A percentile compares a stretch with the other conserved stretches of the same genome.
These are phyloP conservation scores for Hypoxylon sp. DNA, from an alignment of 2,329 filamentous ascomycete genomes.

Conservation along the genomic window DNA sequence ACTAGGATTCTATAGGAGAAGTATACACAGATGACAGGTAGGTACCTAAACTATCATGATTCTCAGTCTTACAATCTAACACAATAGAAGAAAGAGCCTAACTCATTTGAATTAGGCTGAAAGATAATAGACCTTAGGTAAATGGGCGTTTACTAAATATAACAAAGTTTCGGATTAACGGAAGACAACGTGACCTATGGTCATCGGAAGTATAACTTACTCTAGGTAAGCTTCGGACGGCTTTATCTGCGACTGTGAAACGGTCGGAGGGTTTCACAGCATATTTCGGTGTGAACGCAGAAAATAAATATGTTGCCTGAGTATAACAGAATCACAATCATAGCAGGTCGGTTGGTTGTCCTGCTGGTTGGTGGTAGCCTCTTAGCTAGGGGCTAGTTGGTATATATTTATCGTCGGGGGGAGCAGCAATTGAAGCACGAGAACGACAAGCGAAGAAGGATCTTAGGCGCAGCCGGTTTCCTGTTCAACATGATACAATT, in stretches of 20 bases:
- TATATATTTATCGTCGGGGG: background rate
- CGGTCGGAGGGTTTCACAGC: background rate
- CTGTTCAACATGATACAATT: constrained; percentile 5
- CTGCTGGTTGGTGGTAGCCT: background rate
- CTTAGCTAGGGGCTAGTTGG: background rate
- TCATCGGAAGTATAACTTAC: background rate
- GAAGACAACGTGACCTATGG: background rate
- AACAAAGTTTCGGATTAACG: background rate
- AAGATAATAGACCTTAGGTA: background rate
- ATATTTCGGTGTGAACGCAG: background rate
- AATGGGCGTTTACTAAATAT: background rate
- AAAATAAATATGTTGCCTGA: background rate
- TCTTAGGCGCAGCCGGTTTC: constrained; percentile 7
- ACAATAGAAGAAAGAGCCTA: background rate
- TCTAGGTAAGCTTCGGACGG: background rate
- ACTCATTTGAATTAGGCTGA: background rate
- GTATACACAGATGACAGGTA: too few relatives aligned
- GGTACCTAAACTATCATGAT: background rate
- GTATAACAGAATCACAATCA: background rate
- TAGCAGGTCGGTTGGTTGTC: background rate
- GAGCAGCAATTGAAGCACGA: background rate
- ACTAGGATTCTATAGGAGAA: background rate
- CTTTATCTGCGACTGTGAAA: background rate
- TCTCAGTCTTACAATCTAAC: background rate
- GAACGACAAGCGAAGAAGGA: background rate